A percentile compares a stretch with the other conserved stretches of the same genome.
phyloP scores from a whole-genome alignment of 2,329 filamentous ascomycete genomes.

The Pseudogymnoascus verrucosus region DNA sequence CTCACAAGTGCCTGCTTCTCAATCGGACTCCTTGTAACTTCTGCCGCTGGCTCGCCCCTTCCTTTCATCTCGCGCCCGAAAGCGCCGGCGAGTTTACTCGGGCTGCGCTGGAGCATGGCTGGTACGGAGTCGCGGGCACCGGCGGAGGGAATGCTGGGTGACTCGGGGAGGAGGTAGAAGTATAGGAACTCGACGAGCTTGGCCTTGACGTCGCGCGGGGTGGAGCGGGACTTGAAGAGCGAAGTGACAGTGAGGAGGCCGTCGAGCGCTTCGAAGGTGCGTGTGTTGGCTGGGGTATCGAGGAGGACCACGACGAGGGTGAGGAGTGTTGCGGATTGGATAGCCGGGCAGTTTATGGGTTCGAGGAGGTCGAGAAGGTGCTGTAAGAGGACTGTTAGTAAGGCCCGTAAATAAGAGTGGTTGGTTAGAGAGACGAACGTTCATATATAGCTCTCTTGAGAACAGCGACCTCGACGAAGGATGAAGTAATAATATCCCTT shows the following conservation, averaged over 20 bases:
- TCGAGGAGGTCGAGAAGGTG: conserved; percentile 91
- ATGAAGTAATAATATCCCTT: conserved; percentile 81
- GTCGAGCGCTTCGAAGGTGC: conserved; percentile 85
- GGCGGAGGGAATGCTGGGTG: conserved; percentile 47
- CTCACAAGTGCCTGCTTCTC: conserved; percentile 61
- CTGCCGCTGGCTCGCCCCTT: conserved; percentile 14
- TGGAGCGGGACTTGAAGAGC: conserved; percentile 82
- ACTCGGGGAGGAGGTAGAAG: conserved; percentile 97
- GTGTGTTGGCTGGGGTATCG: conserved; percentile 77
- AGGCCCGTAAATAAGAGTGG: neutral
- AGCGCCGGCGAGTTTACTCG: conserved; percentile 57
- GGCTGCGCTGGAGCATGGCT: conserved; percentile 54
- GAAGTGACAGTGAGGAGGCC: conserved; percentile 86
- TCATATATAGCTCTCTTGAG: conserved; percentile 87
- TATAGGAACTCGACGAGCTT: conserved; percentile 97
- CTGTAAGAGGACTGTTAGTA: conserved; percentile 30
- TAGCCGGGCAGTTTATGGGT: conserved; percentile 80
- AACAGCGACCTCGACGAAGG: conserved; percentile 84
- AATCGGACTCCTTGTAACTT: conserved; percentile 47
- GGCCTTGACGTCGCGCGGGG: conserved; percentile 81
- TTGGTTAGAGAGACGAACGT: conserved; percentile 45
- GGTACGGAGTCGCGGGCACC: conserved; percentile 38
- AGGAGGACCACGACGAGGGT: conserved; percentile 85
- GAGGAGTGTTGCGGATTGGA: conserved; percentile 83
- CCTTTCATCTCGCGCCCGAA: conserved; percentile 36